These are phyloP conservation scores for Quercus variabilis DNA, from an alignment of 306 rosid genomes.

Conservation along the genomic window DNA sequence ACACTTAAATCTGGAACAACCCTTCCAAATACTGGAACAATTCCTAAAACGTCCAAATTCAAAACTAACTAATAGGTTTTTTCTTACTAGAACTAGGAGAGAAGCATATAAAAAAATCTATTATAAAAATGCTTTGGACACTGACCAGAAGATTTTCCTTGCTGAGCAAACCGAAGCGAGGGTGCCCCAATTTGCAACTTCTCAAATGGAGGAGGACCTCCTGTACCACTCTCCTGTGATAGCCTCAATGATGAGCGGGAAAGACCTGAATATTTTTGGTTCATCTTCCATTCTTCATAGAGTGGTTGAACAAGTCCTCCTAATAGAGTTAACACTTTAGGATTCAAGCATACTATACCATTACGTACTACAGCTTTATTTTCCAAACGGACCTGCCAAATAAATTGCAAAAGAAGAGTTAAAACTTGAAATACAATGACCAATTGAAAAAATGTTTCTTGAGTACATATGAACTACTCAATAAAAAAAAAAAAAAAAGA, in stretches of 20 bases:
- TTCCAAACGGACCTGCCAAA: slow-evolving; percentile 73
- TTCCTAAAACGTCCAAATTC: neutral
- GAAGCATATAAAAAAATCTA: neutral
- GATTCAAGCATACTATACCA: slow-evolving; percentile 70
- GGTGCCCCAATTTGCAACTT: slow-evolving; percentile 78
- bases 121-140: neutral
- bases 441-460: neutral
- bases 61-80: neutral
- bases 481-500: neutral
- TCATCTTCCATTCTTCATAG: slow-evolving; percentile 93
- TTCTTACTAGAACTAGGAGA: neutral
- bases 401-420: slow-evolving; percentile 16
- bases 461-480: neutral
- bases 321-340: slow-evolving; percentile 59
- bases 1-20: neutral
- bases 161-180: slow-evolving; percentile 29
- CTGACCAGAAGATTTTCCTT: slow-evolving; percentile 27
- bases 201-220: slow-evolving; percentile 90
- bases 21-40: neutral
- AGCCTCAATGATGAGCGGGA: slow-evolving; percentile 60
- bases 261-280: slow-evolving; percentile 70
- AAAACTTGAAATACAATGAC: neutral
- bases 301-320: slow-evolving; percentile 87
- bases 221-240: slow-evolving; percentile 54
- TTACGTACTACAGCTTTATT: slow-evolving; percentile 56